phyloP scores from a whole-genome alignment of 2,329 filamentous ascomycete genomes.

The Aureobasidium melanogenum region DNA sequence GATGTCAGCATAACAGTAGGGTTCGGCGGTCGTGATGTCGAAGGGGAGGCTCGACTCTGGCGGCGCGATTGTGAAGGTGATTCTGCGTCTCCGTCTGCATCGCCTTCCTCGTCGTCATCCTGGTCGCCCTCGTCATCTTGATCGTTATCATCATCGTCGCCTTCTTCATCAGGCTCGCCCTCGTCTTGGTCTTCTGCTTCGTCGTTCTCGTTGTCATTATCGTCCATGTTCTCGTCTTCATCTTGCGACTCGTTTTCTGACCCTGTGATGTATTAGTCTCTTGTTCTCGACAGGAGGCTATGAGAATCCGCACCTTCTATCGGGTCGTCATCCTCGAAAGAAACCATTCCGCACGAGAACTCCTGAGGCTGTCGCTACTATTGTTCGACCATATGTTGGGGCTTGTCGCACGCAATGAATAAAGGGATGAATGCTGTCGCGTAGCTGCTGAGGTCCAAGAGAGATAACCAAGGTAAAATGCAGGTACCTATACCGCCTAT shows the following conservation, averaged over 20 bases:
- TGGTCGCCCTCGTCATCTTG: slow-evolving; percentile 29
- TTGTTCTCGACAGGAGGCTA: accelerated
- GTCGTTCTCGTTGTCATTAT: slow-evolving; percentile 30
- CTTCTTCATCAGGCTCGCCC: slow-evolving; percentile 25
- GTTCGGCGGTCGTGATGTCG: slow-evolving; percentile 29
- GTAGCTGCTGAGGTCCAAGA: not conserved
- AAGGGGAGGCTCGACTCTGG: slow-evolving; percentile 18
- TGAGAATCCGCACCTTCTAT: slow-evolving; percentile 16
- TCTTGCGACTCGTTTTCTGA: slow-evolving; percentile 34
- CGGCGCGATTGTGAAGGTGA: slow-evolving; percentile 34
- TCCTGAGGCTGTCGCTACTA: not conserved
- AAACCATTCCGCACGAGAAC: slow-evolving; percentile 23
- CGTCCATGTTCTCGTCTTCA: slow-evolving; percentile 36
- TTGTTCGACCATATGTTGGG: not conserved
- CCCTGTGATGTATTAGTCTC: slow-evolving; percentile 13
- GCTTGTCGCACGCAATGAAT: slow-evolving; percentile 35
- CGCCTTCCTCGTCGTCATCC: slow-evolving; percentile 25
- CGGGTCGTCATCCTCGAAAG: slow-evolving; percentile 38
- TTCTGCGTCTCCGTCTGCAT: slow-evolving; percentile 37
- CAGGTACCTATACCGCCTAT: not conserved
- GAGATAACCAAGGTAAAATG: no score
- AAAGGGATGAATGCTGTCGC: not conserved
- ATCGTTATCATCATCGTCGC: slow-evolving; percentile 31
- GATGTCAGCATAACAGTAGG: slow-evolving; percentile 41
- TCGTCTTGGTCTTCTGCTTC: slow-evolving; percentile 25